A percentile compares a stretch with the other conserved stretches of the same genome.
Conservation (phyloP, 768 basidiomycete genomes). For the Leccinum broughii region DNA sequence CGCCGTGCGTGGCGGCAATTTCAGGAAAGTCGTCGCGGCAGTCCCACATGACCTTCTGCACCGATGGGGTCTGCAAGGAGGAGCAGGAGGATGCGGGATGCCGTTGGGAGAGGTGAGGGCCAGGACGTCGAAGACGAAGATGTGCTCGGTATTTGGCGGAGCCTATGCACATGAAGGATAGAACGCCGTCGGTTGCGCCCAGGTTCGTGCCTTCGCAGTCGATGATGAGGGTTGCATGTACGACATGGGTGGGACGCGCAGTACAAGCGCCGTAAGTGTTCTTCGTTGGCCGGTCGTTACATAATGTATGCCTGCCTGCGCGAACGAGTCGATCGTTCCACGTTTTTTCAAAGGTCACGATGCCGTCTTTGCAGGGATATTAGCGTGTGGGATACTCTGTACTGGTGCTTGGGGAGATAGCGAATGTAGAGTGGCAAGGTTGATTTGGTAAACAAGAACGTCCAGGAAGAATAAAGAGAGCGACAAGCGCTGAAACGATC, state of each 20-base stretch:
- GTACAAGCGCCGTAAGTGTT: slow-evolving; percentile 11
- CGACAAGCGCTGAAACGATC: slow-evolving; percentile 80
- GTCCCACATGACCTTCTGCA: slow-evolving; percentile 45
- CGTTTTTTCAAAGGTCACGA: slow-evolving; percentile 4
- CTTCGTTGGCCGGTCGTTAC: slow-evolving; percentile 11
- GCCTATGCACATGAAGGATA: slow-evolving; percentile 39
- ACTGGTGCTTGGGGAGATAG: no score
- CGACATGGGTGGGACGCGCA: slow-evolving; percentile 17
- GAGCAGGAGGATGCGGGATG: slow-evolving; percentile 20
- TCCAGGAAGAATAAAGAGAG: slow-evolving; percentile 74
- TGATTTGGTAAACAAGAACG: slow-evolving; percentile 57
- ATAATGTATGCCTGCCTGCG: no score
- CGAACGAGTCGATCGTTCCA: no score
- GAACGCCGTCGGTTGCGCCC: slow-evolving; percentile 31
- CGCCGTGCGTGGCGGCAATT: slow-evolving; percentile 29
- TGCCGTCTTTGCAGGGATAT: no score
- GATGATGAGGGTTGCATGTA: slow-evolving; percentile 32
- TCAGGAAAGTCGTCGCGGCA: slow-evolving; percentile 43
- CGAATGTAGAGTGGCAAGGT: slow-evolving; percentile 49
- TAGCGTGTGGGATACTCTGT: no score
- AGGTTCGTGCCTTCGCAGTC: slow-evolving; percentile 43
- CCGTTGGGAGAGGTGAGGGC: slow-evolving; percentile 20
- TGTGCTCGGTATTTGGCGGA: slow-evolving; percentile 30
- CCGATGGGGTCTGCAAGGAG: slow-evolving; percentile 29
- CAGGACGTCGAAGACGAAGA: slow-evolving; percentile 41